A percentile compares a stretch with the other conserved stretches of the same genome.
phyloP scores from a whole-genome alignment of 768 basidiomycete genomes.

The Suillus ampliporus region DNA sequence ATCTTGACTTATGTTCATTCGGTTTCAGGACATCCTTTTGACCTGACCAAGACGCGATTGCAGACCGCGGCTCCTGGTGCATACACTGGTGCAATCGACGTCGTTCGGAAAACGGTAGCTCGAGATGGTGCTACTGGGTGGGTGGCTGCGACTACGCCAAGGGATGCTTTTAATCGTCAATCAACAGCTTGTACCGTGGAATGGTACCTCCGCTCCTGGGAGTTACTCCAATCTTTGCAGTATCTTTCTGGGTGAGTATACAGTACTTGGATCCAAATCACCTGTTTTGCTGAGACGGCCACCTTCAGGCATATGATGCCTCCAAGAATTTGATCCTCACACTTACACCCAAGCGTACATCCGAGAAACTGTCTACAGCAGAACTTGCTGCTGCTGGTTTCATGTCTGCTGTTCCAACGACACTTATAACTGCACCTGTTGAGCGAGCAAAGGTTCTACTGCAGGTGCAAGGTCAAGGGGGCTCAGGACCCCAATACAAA shows the following conservation, averaged over 20 bases:
- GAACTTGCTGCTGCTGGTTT: constrained; percentile 95
- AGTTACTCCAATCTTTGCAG: constrained; percentile 96
- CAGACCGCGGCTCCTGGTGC: constrained; percentile 90
- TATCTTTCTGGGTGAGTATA: constrained; percentile 91
- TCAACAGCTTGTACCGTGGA: constrained; percentile 82
- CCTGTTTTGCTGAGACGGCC: constrained; percentile 14
- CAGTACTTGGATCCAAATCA: neutral
- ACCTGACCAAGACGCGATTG: constrained; percentile 93
- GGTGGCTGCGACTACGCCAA: constrained; percentile 9
- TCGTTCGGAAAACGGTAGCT: constrained; percentile 89
- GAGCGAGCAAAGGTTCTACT: constrained; percentile 96
- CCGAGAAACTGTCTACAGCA: constrained; percentile 62
- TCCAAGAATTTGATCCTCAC: constrained; percentile 86
- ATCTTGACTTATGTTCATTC: constrained; percentile 14
- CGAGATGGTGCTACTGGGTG: constrained; percentile 90
- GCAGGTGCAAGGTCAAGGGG: constrained; percentile 92
- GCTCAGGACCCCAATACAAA: constrained; percentile 73
- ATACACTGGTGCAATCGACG: constrained; percentile 93
- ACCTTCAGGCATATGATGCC: constrained; percentile 82
- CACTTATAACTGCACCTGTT: constrained; percentile 92
- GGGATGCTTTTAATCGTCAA: constrained; percentile 11
- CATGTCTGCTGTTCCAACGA: constrained; percentile 91
- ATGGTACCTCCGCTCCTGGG: constrained; percentile 93
- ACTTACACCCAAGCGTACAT: constrained; percentile 77
- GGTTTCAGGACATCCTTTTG: constrained; percentile 89